These are phyloP conservation scores for Laguncularia racemosa DNA, from an alignment of 345 rosid genomes.

Conservation along the genomic window DNA sequence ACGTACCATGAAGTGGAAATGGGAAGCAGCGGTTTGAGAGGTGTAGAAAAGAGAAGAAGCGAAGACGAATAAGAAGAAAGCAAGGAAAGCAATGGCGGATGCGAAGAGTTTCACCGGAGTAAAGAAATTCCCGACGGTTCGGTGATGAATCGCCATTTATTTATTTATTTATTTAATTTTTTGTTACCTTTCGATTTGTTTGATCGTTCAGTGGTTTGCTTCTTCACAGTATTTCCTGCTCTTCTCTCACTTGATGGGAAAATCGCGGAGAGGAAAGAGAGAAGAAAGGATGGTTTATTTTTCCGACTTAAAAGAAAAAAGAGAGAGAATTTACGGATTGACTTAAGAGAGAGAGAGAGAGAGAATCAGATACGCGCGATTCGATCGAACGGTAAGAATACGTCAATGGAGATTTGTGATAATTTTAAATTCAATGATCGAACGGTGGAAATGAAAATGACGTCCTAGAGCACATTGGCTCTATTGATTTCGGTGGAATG, in stretches of 20 bases:
- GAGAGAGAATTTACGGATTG: no score
- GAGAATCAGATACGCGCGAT: conserved; percentile 8
- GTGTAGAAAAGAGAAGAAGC: conserved; percentile 46
- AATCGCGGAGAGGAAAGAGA: no score
- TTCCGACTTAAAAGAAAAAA: no score
- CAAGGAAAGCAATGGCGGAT: conserved; percentile 28
- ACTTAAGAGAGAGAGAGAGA: conserved; percentile 1
- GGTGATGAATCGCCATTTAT: conserved; percentile 49
- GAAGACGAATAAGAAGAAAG: conserved; percentile 42
- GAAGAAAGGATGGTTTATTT: no score
- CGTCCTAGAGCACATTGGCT: no score
- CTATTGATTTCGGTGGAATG: no score
- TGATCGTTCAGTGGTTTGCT: no score
- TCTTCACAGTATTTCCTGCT: no score
- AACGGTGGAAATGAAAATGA: no score
- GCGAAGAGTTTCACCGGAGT: conserved; percentile 34
- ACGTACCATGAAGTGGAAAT: conserved; percentile 36
- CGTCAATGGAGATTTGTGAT: background rate
- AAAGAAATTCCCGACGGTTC: conserved; percentile 27
- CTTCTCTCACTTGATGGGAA: no score
- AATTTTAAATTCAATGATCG: no score
- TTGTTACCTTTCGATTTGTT: background rate
- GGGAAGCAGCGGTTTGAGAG: conserved; percentile 27
- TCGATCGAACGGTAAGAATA: background rate
- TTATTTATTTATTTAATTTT: background rate